phyloP scores from a whole-genome alignment of 2,329 filamentous ascomycete species.

The Fusarium pseudonygamai region DNA sequence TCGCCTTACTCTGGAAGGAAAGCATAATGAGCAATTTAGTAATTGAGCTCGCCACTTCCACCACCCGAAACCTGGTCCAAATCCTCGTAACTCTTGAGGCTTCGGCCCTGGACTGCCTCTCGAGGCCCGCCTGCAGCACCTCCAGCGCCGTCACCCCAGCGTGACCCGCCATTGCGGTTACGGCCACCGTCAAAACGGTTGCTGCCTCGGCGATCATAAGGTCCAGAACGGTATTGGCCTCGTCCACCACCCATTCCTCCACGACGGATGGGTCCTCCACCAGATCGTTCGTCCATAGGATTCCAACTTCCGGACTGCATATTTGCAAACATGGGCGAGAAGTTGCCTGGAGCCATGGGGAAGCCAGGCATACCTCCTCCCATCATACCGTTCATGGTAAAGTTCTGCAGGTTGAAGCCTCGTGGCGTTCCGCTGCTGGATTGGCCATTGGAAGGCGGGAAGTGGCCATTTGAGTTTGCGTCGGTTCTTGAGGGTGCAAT shows the following conservation, averaged over 20 bases:
- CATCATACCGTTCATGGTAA: constrained; percentile 68
- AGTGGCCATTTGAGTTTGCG: constrained; percentile 95
- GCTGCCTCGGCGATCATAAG: constrained; percentile 75
- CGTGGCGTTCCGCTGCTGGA: constrained; percentile 85
- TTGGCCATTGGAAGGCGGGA: constrained; percentile 82
- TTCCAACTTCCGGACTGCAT: constrained; percentile 62
- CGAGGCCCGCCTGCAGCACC: constrained; percentile 82
- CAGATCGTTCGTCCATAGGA: constrained; percentile 64
- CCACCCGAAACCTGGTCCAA: constrained; percentile 83
- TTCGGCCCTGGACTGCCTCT: constrained; percentile 91
- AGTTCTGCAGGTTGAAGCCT: constrained; percentile 86
- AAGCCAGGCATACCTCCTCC: constrained; percentile 66
- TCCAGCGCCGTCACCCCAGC: constrained; percentile 80
- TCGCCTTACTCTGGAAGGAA: background rate
- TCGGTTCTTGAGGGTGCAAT: constrained; percentile 94
- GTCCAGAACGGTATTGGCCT: constrained; percentile 71
- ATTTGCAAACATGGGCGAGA: constrained; percentile 64
- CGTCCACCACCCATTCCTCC: constrained; percentile 64
- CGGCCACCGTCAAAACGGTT: constrained; percentile 62
- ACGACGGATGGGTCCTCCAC: constrained; percentile 77
- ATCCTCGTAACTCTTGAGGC: constrained; percentile 96
- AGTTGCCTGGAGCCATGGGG: constrained; percentile 58
- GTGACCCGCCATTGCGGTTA: constrained; percentile 61
- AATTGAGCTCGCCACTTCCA: constrained; percentile 88
- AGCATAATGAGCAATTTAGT: constrained; percentile 61